A percentile compares a stretch with the other conserved stretches of the same genome.
Evolutionary conservation across 768 basidiomycete species (phyloP).

Genomic region (Rhodotorula diobovata): DNA sequence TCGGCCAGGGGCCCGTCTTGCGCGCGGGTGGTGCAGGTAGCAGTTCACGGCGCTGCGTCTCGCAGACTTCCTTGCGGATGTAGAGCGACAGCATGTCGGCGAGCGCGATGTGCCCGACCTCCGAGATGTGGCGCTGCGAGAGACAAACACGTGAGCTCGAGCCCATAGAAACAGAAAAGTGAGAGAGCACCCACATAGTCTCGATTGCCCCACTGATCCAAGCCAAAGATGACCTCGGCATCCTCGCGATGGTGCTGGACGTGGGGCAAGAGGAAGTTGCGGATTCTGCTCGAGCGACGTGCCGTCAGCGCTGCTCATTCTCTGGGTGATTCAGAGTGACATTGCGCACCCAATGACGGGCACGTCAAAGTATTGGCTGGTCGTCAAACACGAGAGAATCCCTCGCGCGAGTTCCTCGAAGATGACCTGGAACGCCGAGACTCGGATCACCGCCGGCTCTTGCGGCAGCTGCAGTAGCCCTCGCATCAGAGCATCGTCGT

Average conservation of each 20-base stretch:
- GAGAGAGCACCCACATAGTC: conserved; percentile 18
- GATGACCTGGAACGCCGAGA: conserved; percentile 9
- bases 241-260: conserved; percentile 18
- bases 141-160: background rate
- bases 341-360: conserved; percentile 22
- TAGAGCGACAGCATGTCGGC: conserved; percentile 32
- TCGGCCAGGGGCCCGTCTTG: conserved; percentile 6
- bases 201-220: conserved; percentile 11
- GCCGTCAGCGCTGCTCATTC: background rate
- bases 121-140: conserved; percentile 24
- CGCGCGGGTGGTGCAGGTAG: background rate
- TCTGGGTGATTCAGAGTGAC: accelerated
- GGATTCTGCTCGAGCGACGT: conserved; percentile 1
- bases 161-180: background rate
- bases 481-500: conserved; percentile 22
- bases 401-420: conserved; percentile 26
- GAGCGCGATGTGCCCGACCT: conserved; percentile 5
- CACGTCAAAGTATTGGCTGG: conserved; percentile 20
- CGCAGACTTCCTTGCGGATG: conserved; percentile 31
- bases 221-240: conserved; percentile 17
- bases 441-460: conserved; percentile 21
- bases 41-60: background rate
- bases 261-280: conserved; percentile 30
- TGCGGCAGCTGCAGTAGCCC: conserved; percentile 18
- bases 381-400: conserved; percentile 1